Conservation (phyloP, 208 protist genomes). For the Trypanosoma conorhini region DNA sequence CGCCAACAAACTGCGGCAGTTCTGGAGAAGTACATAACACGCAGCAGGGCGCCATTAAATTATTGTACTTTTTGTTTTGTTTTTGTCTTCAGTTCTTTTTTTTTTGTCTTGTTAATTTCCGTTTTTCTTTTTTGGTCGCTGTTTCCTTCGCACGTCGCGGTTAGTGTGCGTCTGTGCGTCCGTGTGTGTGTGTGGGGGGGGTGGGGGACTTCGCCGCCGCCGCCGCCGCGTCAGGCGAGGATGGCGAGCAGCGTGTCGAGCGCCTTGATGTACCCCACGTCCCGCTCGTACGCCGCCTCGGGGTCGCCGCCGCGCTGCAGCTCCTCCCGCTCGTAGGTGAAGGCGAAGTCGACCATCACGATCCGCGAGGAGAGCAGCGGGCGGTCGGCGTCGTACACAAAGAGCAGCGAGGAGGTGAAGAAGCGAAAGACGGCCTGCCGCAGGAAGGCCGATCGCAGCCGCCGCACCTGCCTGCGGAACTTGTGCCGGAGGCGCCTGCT, state of each 20-base stretch:
- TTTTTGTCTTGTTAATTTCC: slow-evolving; percentile 1
- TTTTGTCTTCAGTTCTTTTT: not conserved
- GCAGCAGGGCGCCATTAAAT: too few species aligned
- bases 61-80: not conserved
- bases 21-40: too few species aligned
- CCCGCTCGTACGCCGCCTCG: slow-evolving; percentile 55
- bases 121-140: not conserved
- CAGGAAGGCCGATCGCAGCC: slow-evolving; percentile 54
- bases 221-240: slow-evolving; percentile 25
- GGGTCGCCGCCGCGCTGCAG: slow-evolving; percentile 55
- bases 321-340: slow-evolving; percentile 79
- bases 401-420: slow-evolving; percentile 87
- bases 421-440: slow-evolving; percentile 73
- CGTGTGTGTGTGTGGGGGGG: too few species aligned
- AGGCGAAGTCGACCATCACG: slow-evolving; percentile 91
- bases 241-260: slow-evolving; percentile 71
- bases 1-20: too few species aligned
- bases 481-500: slow-evolving; percentile 30
- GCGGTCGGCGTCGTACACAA: slow-evolving; percentile 80
- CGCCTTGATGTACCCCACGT: slow-evolving; percentile 80
- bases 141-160: too few species aligned
- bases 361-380: slow-evolving; percentile 67
- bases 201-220: not conserved
- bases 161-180: too few species aligned
- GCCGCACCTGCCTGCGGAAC: slow-evolving; percentile 51